Conservation (phyloP, 805 yeast genomes). For the Zygosaccharomyces pseudorouxii region DNA sequence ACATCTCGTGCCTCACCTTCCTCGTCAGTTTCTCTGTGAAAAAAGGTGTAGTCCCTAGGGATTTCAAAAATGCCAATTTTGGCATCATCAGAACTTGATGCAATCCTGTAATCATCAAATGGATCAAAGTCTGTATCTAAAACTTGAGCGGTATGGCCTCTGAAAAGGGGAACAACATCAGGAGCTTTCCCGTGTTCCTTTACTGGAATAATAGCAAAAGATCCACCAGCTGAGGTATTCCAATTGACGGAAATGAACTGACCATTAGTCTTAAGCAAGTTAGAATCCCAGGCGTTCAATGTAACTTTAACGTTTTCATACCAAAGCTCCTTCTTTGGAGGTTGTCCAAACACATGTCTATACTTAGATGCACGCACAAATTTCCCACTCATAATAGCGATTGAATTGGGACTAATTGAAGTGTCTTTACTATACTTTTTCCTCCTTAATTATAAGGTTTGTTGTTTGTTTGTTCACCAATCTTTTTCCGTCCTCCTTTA, state of each 20-base stretch:
- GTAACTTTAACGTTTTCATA: constrained; percentile 59
- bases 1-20: constrained; percentile 63
- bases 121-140: constrained; percentile 96
- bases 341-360: constrained; percentile 94
- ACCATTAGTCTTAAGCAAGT: constrained; percentile 81
- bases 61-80: constrained; percentile 82
- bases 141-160: constrained; percentile 95
- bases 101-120: constrained; percentile 68
- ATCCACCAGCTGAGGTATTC: constrained; percentile 97
- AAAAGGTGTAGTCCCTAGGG: constrained; percentile 72
- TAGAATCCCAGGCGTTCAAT: constrained; percentile 95
- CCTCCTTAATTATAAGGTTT: background rate
- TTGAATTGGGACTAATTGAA: background rate
- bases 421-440: background rate
- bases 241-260: constrained; percentile 82
- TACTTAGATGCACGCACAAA: constrained; percentile 96
- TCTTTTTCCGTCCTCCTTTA: constrained; percentile 10
- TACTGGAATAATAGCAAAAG: constrained; percentile 89
- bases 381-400: constrained; percentile 54
- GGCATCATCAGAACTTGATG: constrained; percentile 78
- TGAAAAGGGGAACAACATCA: constrained; percentile 85
- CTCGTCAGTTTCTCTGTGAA: constrained; percentile 47
- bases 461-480: background rate
- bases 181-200: constrained; percentile 87
- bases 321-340: constrained; percentile 49